Percentiles rank a stretch among this genome's conserved stretches.
phyloP scores from a whole-genome alignment of 2,329 filamentous ascomycete species.

The Conoideocrella luteorostrata region DNA sequence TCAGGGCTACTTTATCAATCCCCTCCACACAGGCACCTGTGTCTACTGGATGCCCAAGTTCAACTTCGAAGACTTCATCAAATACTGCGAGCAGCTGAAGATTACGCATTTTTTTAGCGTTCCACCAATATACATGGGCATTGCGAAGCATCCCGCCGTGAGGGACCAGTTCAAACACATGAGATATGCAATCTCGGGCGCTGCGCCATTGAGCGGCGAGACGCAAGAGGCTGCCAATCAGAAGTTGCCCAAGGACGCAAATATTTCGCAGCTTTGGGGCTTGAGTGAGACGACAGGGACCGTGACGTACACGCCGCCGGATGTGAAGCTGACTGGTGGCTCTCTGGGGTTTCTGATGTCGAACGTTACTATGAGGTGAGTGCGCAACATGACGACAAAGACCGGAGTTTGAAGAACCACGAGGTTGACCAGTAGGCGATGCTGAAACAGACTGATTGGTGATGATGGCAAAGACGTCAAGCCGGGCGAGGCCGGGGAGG shows the following conservation, averaged over 20 bases:
- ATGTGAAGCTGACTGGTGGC: conserved; percentile 35
- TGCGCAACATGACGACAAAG: too few relatives aligned
- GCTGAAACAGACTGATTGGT: conserved; percentile 27
- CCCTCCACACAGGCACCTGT: conserved; percentile 34
- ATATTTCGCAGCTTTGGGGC: conserved; percentile 50
- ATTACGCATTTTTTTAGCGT: conserved; percentile 53
- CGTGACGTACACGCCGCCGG: conserved; percentile 38
- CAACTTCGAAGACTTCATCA: conserved; percentile 48
- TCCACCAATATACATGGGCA: conserved; percentile 53
- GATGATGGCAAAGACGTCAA: conserved; percentile 33
- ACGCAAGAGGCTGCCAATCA: conserved; percentile 43
- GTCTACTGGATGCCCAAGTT: conserved; percentile 60
- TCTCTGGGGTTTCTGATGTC: conserved; percentile 32
- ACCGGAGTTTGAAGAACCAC: too few relatives aligned
- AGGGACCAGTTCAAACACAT: conserved; percentile 49
- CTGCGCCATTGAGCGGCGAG: conserved; percentile 50
- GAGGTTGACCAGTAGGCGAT: too few relatives aligned
- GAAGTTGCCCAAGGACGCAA: conserved; percentile 37
- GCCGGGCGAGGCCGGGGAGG: conserved; percentile 45
- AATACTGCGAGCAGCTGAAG: conserved; percentile 40
- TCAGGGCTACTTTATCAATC: conserved; percentile 35
- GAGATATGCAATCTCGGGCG: conserved; percentile 42
- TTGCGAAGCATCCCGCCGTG: conserved; percentile 50
- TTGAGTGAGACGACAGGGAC: conserved; percentile 48
- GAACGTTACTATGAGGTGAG: conserved; percentile 21